These are phyloP conservation scores for Apiosordaria backusii DNA, from an alignment of 495 filamentous ascomycete species.

Conservation along the genomic window DNA sequence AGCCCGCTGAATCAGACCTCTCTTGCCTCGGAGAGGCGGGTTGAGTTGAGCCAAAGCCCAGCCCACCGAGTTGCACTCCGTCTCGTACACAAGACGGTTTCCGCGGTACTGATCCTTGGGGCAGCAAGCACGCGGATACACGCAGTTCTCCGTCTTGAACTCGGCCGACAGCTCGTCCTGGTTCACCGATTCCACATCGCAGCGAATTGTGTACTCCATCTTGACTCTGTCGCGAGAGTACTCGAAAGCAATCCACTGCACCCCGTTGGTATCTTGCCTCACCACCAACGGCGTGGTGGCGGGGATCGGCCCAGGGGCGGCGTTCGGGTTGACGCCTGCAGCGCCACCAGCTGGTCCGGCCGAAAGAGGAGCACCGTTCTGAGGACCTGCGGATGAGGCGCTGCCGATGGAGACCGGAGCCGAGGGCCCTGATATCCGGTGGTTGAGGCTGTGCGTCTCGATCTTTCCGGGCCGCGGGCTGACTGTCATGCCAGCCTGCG, in stretches of 20 bases:
- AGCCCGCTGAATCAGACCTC: constrained; percentile 91
- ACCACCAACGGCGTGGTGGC: constrained; percentile 95
- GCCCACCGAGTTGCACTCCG: constrained; percentile 96
- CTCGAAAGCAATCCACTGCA: constrained; percentile 98
- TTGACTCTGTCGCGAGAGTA: constrained; percentile 97
- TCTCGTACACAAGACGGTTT: constrained; percentile 93
- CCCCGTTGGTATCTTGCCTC: constrained; percentile 90
- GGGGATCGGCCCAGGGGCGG: constrained; percentile 97
- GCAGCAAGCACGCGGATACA: constrained; percentile 94
- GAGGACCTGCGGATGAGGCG: constrained; percentile 39
- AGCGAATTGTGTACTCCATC: constrained; percentile 99
- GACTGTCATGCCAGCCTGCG: constrained; percentile 52
- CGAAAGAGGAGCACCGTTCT: constrained; percentile 53
- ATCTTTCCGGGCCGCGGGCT: constrained; percentile 62
- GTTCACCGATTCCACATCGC: constrained; percentile 94
- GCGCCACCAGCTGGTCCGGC: constrained; percentile 44
- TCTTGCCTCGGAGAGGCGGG: constrained; percentile 82
- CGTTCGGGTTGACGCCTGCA: constrained; percentile 71
- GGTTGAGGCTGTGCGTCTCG: constrained; percentile 53
- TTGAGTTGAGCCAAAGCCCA: constrained; percentile 96
- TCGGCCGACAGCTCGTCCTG: constrained; percentile 78
- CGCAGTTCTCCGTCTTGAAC: constrained; percentile 97
- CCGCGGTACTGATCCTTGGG: constrained; percentile 93
- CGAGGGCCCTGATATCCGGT: constrained; percentile 52
- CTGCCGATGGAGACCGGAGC: constrained; percentile 51